These are phyloP conservation scores for Candida nitratophila DNA, from an alignment of 805 yeast species.

Conservation along the genomic window DNA sequence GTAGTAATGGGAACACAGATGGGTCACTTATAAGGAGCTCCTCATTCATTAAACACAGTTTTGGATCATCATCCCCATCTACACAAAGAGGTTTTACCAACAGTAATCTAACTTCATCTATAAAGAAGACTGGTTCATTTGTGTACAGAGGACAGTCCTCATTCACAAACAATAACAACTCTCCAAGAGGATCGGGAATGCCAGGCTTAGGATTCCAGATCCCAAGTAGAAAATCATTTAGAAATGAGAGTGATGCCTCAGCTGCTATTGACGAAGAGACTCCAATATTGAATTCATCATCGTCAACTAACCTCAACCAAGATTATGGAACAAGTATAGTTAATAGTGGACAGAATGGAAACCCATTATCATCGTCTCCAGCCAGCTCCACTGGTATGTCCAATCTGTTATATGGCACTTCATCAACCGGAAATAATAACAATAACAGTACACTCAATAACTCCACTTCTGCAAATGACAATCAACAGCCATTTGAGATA, in stretches of 20 bases:
- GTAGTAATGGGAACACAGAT: not conserved
- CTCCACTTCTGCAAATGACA: not conserved
- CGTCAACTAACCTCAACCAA: not conserved
- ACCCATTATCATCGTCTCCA: not conserved
- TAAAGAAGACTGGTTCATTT: constrained; percentile 3
- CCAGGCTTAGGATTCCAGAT: not conserved
- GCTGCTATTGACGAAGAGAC: constrained; percentile 14
- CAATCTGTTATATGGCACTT: not conserved
- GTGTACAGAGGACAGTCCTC: not conserved
- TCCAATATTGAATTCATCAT: constrained; percentile 1
- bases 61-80: constrained; percentile 2
- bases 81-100: constrained; percentile 16
- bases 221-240: not conserved
- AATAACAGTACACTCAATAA: not conserved
- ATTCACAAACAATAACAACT: constrained; percentile 14
- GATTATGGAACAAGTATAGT: not conserved
- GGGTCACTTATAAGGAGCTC: not conserved
- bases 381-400: not conserved
- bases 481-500: not conserved
- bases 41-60: not conserved
- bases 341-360: not conserved
- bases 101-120: constrained; percentile 14
- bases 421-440: not conserved
- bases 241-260: not conserved
- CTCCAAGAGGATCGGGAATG: constrained; percentile 12